These are phyloP conservation scores for Prunus yedoensis DNA, from an alignment of 331 rosid species.

Conservation along the genomic window DNA sequence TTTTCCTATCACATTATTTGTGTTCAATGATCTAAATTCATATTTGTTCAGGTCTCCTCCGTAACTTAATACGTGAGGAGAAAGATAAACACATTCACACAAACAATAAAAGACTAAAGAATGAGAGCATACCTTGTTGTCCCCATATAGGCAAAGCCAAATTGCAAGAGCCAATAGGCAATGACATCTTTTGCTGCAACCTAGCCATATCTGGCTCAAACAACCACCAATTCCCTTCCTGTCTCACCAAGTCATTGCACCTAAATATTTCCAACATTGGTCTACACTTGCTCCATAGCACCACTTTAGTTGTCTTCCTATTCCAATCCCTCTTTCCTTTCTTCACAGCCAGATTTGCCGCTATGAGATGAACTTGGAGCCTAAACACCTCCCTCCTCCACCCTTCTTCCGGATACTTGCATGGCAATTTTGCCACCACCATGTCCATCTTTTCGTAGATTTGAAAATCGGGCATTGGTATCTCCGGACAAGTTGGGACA, in stretches of 20 bases:
- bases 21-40: too few species aligned
- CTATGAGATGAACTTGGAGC: slow-evolving; percentile 68
- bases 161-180: slow-evolving; percentile 80
- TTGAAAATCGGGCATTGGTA: slow-evolving; percentile 61
- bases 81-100: neutral
- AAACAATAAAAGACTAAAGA: too few species aligned
- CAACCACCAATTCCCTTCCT: slow-evolving; percentile 80
- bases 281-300: slow-evolving; percentile 60
- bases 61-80: neutral
- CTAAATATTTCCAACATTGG: slow-evolving; percentile 80
- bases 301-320: slow-evolving; percentile 50
- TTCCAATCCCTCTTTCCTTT: slow-evolving; percentile 56
- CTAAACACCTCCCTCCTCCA: slow-evolving; percentile 68
- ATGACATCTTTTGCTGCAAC: slow-evolving; percentile 56
- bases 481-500: slow-evolving; percentile 67
- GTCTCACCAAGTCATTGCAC: slow-evolving; percentile 54
- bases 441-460: slow-evolving; percentile 49
- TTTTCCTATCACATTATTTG: too few species aligned
- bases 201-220: slow-evolving; percentile 43
- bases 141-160: slow-evolving; percentile 79
- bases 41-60: too few species aligned
- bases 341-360: slow-evolving; percentile 56
- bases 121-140: slow-evolving; percentile 37
- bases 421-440: slow-evolving; percentile 68
- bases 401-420: slow-evolving; percentile 52